A percentile compares a stretch with the other conserved stretches of the same genome.
Conservation (phyloP, 305 asterid species). For the Rubia occidens region DNA sequence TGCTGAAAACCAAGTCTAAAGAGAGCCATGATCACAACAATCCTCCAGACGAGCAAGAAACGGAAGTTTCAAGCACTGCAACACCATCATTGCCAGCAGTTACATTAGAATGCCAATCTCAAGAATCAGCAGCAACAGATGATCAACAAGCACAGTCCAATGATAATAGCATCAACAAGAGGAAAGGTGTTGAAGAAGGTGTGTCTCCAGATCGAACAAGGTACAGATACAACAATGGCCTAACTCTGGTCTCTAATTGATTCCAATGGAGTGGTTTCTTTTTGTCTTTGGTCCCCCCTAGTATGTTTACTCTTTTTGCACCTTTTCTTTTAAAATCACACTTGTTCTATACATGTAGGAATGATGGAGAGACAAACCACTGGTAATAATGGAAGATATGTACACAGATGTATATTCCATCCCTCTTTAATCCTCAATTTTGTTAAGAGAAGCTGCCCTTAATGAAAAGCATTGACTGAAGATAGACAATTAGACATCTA, state of each 20-base stretch:
- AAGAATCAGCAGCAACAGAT: conserved; percentile 1
- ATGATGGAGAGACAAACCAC: conserved; percentile 5
- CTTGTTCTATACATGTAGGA: conserved; percentile 16
- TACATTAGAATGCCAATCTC: not conserved
- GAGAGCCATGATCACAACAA: conserved; percentile 16
- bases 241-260: conserved; percentile 33
- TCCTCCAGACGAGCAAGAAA: conserved; percentile 17
- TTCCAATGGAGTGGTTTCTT: conserved; percentile 13
- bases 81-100: conserved; percentile 9
- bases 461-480: not conserved
- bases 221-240: conserved; percentile 51
- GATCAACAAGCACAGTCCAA: conserved; percentile 21
- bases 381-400: conserved; percentile 11
- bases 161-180: conserved; percentile 30
- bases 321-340: conserved; percentile 11
- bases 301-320: not conserved
- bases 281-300: conserved; percentile 4
- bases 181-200: conserved; percentile 59
- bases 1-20: conserved; percentile 49
- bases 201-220: conserved; percentile 53
- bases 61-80: conserved; percentile 20
- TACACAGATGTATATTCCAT: conserved; percentile 16
- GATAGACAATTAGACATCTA: not conserved
- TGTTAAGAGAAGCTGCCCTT: not conserved
- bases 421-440: conserved; percentile 21